Evolutionary conservation across 129 eudicot genomes (phyloP), one percentile per base, ranked within the genome.

Genomic region (Flaveria trinervia): DNA sequence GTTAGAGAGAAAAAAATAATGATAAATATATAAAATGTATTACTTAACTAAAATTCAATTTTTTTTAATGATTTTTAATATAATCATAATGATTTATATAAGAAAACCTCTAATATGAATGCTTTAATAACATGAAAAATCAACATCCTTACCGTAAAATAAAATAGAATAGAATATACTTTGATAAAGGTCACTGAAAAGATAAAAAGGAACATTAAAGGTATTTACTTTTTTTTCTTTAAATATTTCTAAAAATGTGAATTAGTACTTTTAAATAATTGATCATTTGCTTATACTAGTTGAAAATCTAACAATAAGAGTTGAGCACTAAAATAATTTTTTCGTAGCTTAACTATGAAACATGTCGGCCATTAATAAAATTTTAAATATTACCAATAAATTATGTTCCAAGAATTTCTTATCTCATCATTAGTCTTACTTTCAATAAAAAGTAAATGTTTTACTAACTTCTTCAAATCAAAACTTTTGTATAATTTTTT

Each of bases 331-430:
- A 72, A 49, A 15, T 30, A 20, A 39, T 23, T 20, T 62, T 28
- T 10, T 20, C 46, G 73, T 69, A 59, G 71, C 82, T 79, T 71
- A 30, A 71, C 22, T 6, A 48, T 71, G 77, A 79, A 79, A 71
- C 77, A 71, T 79, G 77, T 79, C 72, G 83, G 83, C 83, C 83
- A 79, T 79, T 6, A 70, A 30, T 23, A 30, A 30, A 45, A 9
- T 45, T 45, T 0, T 2, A 10, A 7, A 45, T 45, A 45, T 55
- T 69, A 55, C 20, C 54, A 11, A 49, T 55, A 22, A 17, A 52
- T 46, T 61, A 26, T 59, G 36, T 59, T 59, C 16, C 20, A 39
- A 13, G 0, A 33, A 10, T 57, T 55, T 68, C 56, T 73, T 39
- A 22, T 22, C 20, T 39, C 69, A 60, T 60, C n/a, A 16, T 23